phyloP scores from a whole-genome alignment of 371 early-diverging fungal genomes.

The Mortierella sp. region DNA sequence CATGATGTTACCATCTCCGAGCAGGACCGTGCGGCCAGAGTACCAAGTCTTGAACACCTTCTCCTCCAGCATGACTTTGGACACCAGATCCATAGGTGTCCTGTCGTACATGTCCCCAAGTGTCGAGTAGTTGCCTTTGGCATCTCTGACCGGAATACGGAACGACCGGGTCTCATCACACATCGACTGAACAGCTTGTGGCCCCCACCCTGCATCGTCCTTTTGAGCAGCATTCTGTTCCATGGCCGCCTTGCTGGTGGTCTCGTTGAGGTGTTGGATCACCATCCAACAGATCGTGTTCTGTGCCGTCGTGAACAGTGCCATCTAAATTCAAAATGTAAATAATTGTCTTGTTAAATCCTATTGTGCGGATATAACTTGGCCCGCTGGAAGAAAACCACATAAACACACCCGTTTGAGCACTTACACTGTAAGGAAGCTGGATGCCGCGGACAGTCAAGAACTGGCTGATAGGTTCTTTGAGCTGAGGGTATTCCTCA shows the following conservation, averaged over 20 bases:
- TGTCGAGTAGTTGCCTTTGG: background rate
- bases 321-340: no score
- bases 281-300: no score
- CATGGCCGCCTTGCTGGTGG: no score
- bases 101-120: background rate
- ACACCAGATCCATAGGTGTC: background rate
- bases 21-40: background rate
- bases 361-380: no score
- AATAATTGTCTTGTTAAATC: no score
- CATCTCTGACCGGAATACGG: background rate
- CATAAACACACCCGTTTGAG: no score
- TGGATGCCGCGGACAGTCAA: background rate
- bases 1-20: background rate
- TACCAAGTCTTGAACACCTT: background rate
- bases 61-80: background rate
- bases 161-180: background rate
- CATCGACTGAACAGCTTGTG: no score
- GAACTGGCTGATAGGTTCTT: background rate
- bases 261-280: no score
- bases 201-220: background rate
- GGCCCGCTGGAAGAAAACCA: no score
- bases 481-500: background rate
- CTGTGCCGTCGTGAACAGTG: no score
- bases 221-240: background rate
- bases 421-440: slow-evolving; percentile 10